These are phyloP conservation scores for Lactifluus subvellereus DNA, from an alignment of 768 basidiomycete species.

Conservation along the genomic window DNA sequence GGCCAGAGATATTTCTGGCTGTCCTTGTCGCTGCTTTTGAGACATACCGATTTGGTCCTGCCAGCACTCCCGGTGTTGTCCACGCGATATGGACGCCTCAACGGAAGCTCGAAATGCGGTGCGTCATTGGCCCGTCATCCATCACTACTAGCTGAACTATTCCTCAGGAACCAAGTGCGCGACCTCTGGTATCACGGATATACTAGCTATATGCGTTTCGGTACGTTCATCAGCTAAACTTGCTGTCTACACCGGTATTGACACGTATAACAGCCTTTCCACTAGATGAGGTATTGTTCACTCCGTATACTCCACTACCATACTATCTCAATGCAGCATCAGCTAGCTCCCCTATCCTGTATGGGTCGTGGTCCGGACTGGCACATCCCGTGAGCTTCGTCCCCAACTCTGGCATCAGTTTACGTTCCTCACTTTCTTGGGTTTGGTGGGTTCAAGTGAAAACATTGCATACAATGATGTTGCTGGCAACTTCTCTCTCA, in stretches of 20 bases:
- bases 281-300: slow-evolving; percentile 60
- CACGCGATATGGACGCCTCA: slow-evolving; percentile 47
- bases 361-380: slow-evolving; percentile 83
- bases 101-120: slow-evolving; percentile 55
- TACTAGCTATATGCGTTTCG: slow-evolving; percentile 80
- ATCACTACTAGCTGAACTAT: neutral
- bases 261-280: slow-evolving; percentile 58
- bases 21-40: slow-evolving; percentile 38
- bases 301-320: slow-evolving; percentile 8
- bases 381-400: slow-evolving; percentile 60
- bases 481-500: slow-evolving; percentile 87
- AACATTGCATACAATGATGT: slow-evolving; percentile 89
- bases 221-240: slow-evolving; percentile 36
- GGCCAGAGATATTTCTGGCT: slow-evolving; percentile 45
- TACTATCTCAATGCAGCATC: slow-evolving; percentile 6
- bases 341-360: slow-evolving; percentile 90
- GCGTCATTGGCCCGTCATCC: slow-evolving; percentile 22
- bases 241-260: neutral
- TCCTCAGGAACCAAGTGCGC: slow-evolving; percentile 56
- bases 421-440: slow-evolving; percentile 18
- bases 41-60: slow-evolving; percentile 20
- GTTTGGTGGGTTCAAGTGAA: slow-evolving; percentile 39
- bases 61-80: slow-evolving; percentile 9
- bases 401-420: neutral
- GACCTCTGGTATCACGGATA: slow-evolving; percentile 90